Conservation (phyloP, 805 yeast species). For the Metschnikowia orientalis region DNA sequence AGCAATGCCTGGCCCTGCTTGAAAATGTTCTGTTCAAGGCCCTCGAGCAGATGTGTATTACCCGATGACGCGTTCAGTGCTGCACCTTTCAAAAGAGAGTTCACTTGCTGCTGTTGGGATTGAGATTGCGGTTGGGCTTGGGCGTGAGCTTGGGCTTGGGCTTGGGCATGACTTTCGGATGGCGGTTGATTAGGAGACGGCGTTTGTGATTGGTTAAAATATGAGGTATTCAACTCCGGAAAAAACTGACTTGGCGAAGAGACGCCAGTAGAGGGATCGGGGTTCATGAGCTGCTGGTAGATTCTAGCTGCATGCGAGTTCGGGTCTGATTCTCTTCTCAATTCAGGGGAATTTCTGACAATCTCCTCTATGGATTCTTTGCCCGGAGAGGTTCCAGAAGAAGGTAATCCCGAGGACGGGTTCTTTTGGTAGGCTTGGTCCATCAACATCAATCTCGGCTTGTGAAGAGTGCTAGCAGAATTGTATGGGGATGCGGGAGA, state of each 20-base stretch:
- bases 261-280: conserved; percentile 18
- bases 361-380: conserved; percentile 18
- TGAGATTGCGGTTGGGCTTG: background rate
- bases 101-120: conserved; percentile 1
- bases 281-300: conserved; percentile 30
- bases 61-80: background rate
- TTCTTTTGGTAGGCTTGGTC: conserved; percentile 29
- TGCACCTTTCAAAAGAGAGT: background rate
- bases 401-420: conserved; percentile 6
- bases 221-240: conserved; percentile 27
- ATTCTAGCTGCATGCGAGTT: conserved; percentile 24
- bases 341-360: conserved; percentile 12
- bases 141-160: background rate
- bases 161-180: too few species aligned
- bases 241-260: conserved; percentile 32
- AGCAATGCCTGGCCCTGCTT: conserved; percentile 50
- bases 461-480: conserved; percentile 7
- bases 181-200: background rate
- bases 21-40: conserved; percentile 43
- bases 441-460: conserved; percentile 39
- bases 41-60: conserved; percentile 16
- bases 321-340: conserved; percentile 6
- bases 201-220: conserved; percentile 5
- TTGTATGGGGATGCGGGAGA: conserved; percentile 7
- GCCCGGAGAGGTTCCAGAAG: conserved; percentile 11